Conservation (phyloP, 306 rosid genomes). For the Vigna trinervia region DNA sequence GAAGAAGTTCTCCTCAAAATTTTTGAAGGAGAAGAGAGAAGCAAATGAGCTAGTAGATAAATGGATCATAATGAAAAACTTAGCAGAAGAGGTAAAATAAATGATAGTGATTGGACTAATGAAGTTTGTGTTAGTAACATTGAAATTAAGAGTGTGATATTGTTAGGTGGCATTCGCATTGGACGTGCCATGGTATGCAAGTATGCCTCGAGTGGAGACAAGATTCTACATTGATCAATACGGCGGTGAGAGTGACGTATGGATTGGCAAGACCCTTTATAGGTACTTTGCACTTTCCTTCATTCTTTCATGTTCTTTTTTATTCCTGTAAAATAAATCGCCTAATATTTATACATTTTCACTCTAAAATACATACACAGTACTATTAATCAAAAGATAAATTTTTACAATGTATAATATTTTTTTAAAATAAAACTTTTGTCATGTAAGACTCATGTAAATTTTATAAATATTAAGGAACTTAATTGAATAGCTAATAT, state of each 20-base stretch:
- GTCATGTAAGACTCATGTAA: too few species aligned
- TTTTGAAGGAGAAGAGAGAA: slow-evolving; percentile 65
- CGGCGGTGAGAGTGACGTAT: slow-evolving; percentile 77
- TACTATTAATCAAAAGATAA: too few species aligned
- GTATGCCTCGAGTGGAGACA: slow-evolving; percentile 76
- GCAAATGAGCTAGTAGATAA: slow-evolving; percentile 75
- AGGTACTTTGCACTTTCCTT: slow-evolving; percentile 52
- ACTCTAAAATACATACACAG: too few species aligned
- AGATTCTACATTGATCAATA: slow-evolving; percentile 82
- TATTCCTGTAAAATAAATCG: too few species aligned
- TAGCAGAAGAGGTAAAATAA: slow-evolving; percentile 80
- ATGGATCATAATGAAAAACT: slow-evolving; percentile 85
- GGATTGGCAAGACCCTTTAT: slow-evolving; percentile 99
- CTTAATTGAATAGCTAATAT: too few species aligned
- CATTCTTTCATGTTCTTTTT: too few species aligned
- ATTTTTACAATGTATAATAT: too few species aligned
- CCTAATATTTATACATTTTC: too few species aligned
- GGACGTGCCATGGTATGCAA: slow-evolving; percentile 89
- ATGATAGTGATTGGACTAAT: neutral
- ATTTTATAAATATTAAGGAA: too few species aligned
- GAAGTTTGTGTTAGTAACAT: neutral
- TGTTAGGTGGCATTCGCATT: slow-evolving; percentile 76
- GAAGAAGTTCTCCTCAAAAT: slow-evolving; percentile 61
- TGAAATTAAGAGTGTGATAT: neutral
- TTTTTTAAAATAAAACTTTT: too few species aligned